Evolutionary conservation across 129 eudicot species (phyloP).

Genomic region (Helichrysum umbraculigerum): DNA sequence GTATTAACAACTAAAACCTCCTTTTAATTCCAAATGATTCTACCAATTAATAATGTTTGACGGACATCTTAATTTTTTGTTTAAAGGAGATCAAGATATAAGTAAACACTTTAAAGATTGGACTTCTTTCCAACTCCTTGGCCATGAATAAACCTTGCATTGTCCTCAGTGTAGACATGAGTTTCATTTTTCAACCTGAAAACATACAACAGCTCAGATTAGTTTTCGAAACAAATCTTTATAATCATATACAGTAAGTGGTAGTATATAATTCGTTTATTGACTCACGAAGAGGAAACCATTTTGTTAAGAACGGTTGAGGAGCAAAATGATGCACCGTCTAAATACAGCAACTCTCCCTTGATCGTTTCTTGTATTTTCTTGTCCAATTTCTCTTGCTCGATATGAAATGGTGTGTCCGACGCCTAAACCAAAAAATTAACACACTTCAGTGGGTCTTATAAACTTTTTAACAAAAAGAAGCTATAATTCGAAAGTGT

Average conservation of each 20-base stretch:
- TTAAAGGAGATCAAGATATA: neutral
- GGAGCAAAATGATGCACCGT: constrained; percentile 35
- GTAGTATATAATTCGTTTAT: neutral
- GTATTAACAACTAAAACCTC: constrained; percentile 22
- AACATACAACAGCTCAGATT: neutral
- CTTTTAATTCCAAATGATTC: constrained; percentile 12
- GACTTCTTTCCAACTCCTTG: constrained; percentile 53
- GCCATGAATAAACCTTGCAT: constrained; percentile 80
- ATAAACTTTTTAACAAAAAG: neutral
- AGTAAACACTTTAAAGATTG: constrained; percentile 7
- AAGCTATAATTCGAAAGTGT: neutral
- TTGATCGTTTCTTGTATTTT: constrained; percentile 28
- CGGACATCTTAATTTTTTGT: constrained; percentile 7
- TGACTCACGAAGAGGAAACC: constrained; percentile 35
- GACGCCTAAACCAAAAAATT: constrained; percentile 29
- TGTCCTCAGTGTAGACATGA: constrained; percentile 81
- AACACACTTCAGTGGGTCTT: neutral
- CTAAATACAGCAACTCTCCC: constrained; percentile 33
- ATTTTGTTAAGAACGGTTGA: constrained; percentile 36
- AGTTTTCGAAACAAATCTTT: neutral
- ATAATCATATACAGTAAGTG: neutral
- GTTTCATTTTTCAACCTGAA: constrained; percentile 72
- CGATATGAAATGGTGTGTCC: constrained; percentile 20
- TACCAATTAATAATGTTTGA: constrained; percentile 31
- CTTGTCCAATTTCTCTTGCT: constrained; percentile 30